Evolutionary conservation across 2,329 filamentous ascomycete species (phyloP), one percentile per base, ranked within the genome.

Genomic region (Arthroderma sp.): DNA sequence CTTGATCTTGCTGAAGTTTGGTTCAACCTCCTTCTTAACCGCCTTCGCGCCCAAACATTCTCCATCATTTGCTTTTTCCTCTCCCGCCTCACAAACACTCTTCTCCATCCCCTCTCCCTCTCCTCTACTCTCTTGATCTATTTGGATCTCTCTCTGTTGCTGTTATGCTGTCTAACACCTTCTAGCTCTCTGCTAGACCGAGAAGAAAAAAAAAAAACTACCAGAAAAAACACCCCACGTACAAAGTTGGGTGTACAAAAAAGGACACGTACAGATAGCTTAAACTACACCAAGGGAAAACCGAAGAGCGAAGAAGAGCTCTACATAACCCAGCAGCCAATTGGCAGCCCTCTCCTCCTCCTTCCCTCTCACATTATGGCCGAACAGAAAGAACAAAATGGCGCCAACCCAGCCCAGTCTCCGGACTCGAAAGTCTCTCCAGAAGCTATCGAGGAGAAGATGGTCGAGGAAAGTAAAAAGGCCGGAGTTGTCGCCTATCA

Each of bases 401-500:
- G 81, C 52, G 82, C 79, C 52, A 83, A 91, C 59, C 83, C 85
- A 47, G 80, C 87, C 45, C 73, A 72, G 49, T 52, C 57, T 61
- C 79, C 84, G 32, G 66, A 83, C 54, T 83, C 73, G 59, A 67
- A 65, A 38, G 74, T 87, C 51, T 76, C 78, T 1, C 71, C 85
- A 39, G 75, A 83, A 36, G 78, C 81, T 51, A 84, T 84, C 30
- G 75, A 94, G 65, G 72, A 76, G 53, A 76, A 77, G 55, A 74
- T 95, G 40, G 73, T 94, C 28, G 71, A 84, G 44, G 80, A 94
- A 62, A 85, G 85, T 53, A 78, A 74, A 57, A 81, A 83, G 56
- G 85, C 82, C 8, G 91, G 91, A 36, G 77, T 83, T 27, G 69
- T 81, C 29, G 88, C 86, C 51, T 91, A 84, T 61, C 77, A 80